Conservation (phyloP, 148 eudicot species). For the Rhododendron williamsianum region DNA sequence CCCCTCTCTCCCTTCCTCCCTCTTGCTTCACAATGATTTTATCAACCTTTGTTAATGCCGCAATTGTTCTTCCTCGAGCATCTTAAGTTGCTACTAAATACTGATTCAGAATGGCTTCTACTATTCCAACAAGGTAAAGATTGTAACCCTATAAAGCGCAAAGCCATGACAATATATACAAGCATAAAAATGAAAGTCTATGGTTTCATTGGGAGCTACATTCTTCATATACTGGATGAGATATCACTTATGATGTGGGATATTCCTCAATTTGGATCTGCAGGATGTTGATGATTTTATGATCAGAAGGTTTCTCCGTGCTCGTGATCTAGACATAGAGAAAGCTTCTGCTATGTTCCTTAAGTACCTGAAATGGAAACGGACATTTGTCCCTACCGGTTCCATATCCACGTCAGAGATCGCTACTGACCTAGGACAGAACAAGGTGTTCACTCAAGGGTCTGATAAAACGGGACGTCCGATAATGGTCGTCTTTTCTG, state of each 20-base stretch:
- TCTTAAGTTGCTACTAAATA: neutral
- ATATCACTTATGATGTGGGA: neutral
- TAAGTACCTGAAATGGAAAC: conserved; percentile 63
- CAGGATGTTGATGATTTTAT: conserved; percentile 60
- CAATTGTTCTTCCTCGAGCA: neutral
- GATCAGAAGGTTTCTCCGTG: conserved; percentile 73
- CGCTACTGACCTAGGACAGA: conserved; percentile 47
- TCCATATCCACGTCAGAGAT: conserved; percentile 50
- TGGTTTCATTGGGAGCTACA: neutral
- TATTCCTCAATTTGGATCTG: neutral
- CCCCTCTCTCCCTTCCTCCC: too few species aligned
- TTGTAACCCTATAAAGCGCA: neutral
- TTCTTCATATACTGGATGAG: neutral
- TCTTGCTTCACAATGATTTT: neutral
- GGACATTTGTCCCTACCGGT: conserved; percentile 55
- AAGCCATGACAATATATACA: neutral
- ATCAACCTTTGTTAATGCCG: neutral
- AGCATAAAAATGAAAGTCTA: neutral
- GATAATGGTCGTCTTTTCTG: conserved; percentile 36
- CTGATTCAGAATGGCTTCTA: neutral
- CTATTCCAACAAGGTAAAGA: neutral
- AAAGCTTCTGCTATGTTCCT: conserved; percentile 54
- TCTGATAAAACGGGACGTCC: conserved; percentile 61
- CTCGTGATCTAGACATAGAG: conserved; percentile 67
- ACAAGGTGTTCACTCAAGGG: conserved; percentile 68